Conservation (phyloP, 2,329 filamentous ascomycete genomes). For the Exophiala calicioides region DNA sequence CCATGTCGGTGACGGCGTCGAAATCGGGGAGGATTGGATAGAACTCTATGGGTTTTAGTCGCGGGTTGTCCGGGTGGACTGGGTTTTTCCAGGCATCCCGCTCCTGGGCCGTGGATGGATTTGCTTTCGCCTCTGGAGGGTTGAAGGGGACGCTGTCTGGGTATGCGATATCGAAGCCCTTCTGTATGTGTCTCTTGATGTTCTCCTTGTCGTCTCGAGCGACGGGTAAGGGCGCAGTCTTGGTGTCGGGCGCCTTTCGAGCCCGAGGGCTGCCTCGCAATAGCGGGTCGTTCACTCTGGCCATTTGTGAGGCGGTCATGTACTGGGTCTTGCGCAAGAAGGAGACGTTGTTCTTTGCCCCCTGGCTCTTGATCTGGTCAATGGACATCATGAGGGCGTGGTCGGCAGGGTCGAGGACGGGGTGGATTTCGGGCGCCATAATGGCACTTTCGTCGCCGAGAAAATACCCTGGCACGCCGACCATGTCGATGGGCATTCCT, state of each 20-base stretch:
- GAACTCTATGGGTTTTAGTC: constrained; percentile 58
- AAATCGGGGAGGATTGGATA: constrained; percentile 64
- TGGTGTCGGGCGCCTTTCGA: constrained; percentile 10
- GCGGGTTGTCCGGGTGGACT: constrained; percentile 59
- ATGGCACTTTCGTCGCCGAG: constrained; percentile 93
- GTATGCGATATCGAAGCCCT: constrained; percentile 66
- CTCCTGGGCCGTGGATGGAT: constrained; percentile 45
- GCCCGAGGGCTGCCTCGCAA: constrained; percentile 12
- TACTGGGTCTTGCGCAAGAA: constrained; percentile 97
- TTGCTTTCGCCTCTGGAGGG: constrained; percentile 33
- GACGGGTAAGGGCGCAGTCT: constrained; percentile 39
- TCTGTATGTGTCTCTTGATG: constrained; percentile 61
- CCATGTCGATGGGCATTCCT: constrained; percentile 93
- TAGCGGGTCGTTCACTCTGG: constrained; percentile 38
- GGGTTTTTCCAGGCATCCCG: constrained; percentile 61
- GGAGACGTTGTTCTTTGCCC: constrained; percentile 72
- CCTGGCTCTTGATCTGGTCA: constrained; percentile 80
- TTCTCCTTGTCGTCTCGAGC: constrained; percentile 59
- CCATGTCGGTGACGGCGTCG: constrained; percentile 59
- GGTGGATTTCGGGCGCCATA: constrained; percentile 71
- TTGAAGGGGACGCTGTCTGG: constrained; percentile 60
- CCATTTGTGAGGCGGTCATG: constrained; percentile 54
- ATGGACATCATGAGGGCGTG: constrained; percentile 79
- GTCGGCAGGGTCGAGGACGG: constrained; percentile 78
- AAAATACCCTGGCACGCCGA: constrained; percentile 92